Evolutionary conservation across 345 rosid species (phyloP), one percentile per base, ranked within the genome.

Genomic region (Conringia planisiliqua): DNA sequence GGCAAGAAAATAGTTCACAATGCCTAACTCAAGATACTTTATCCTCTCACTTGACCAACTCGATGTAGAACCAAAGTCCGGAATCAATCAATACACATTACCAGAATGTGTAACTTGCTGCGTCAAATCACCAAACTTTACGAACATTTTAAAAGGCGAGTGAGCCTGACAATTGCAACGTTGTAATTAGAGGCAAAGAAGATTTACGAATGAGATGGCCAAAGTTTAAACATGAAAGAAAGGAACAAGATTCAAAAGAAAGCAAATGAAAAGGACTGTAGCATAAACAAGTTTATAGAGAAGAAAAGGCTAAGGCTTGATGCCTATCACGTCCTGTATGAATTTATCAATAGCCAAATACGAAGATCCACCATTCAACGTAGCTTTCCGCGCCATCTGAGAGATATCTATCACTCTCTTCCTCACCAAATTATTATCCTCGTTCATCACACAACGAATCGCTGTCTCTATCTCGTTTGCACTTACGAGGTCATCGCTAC

Each of bases 91-190:
- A 47, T 47, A 47, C 18, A 17, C 26, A 50, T 22, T n/a, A 50
- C 22, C 55, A 50, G n/a, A 26, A 52, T 26, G 17, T 52, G 35
- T 52, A 26, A 24, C 35, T 52, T 6, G 16, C 12, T 50, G 30
- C 56, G 27, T 18, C 27, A 81, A 88, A 27, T n/a, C n/a, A n/a
- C 96, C 84, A 68, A 57, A 17, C 42, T 29, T 54, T 65, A 73
- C 82, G 82, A 82, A 80, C 90, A 16, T 0, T 6, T 0, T 0
- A 0, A 0, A 0, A 26, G 90, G 83, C 94, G 92, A 86, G 92
- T 40, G 83, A 62, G 85, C 61, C 44, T 71, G 7, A 5, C 4
- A 55, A 55, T 27, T 26, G 57, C 59, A 52, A 12, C 6, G 16
- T 40, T 40, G 5, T 40, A 40, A 40, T 40, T 13, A 13, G 17